Conservation (phyloP, 2,329 filamentous ascomycete genomes). For the Leptographium galeiforme region DNA sequence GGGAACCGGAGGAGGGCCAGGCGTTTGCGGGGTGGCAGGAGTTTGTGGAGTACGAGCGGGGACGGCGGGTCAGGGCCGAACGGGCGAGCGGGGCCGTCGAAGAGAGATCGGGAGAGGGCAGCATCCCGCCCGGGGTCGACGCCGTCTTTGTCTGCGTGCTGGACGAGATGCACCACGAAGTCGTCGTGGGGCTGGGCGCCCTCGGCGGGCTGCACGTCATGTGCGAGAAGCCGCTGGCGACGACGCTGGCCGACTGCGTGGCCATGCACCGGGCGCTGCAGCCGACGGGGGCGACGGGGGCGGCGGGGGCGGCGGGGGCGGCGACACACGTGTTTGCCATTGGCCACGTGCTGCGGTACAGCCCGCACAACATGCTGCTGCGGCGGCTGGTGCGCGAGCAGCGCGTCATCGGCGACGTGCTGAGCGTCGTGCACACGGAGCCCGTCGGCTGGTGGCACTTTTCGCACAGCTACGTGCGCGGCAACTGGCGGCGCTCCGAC, state of each 20-base stretch:
- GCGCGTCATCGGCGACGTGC: constrained; percentile 65
- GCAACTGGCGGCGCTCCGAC: constrained; percentile 81
- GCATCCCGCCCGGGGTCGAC: constrained; percentile 42
- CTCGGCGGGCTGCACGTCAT: constrained; percentile 64
- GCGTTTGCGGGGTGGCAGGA: constrained; percentile 62
- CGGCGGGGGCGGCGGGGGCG: background rate
- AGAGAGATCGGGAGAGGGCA: constrained; percentile 13
- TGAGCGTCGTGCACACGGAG: constrained; percentile 83
- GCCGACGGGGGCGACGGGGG: background rate
- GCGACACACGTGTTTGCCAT: constrained; percentile 58
- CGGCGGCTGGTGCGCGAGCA: constrained; percentile 65
- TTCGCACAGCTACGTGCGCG: constrained; percentile 76
- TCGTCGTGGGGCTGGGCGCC: constrained; percentile 59
- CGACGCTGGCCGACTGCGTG: constrained; percentile 64
- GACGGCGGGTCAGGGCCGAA: constrained; percentile 37
- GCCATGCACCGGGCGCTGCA: constrained; percentile 50
- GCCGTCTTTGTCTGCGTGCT: constrained; percentile 55
- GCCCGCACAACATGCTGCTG: constrained; percentile 78
- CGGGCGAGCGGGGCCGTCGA: constrained; percentile 16
- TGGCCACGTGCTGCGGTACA: constrained; percentile 87
- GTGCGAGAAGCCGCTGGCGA: constrained; percentile 89
- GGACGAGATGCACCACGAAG: constrained; percentile 78
- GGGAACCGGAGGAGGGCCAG: constrained; percentile 42
- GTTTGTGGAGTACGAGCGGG: constrained; percentile 59
- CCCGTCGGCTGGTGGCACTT: constrained; percentile 97